Percentiles rank a stretch among this genome's conserved stretches.
phyloP scores from a whole-genome alignment of 2,329 filamentous ascomycete species.

The Phyllosticta citrichinensis region DNA sequence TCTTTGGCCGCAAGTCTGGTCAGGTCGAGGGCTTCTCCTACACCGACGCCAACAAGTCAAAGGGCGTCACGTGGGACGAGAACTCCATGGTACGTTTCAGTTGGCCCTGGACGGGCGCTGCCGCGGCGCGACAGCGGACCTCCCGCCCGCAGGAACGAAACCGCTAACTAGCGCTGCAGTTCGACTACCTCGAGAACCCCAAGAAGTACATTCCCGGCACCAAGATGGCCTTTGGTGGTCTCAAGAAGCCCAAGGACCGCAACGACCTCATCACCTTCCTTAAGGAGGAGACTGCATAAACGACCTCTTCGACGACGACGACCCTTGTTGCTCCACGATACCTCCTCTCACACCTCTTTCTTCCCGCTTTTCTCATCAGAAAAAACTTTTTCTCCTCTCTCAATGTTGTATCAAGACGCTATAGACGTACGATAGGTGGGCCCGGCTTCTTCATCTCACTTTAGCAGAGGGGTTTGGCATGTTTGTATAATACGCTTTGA shows the following conservation, averaged over 20 bases:
- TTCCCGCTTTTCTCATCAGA: slow-evolving; percentile 13
- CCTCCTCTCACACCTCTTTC: slow-evolving; percentile 7
- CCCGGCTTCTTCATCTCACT: slow-evolving; percentile 2
- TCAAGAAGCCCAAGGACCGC: slow-evolving; percentile 99
- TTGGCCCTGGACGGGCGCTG: not conserved
- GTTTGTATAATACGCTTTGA: slow-evolving; percentile 9
- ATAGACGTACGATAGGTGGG: slow-evolving; percentile 31
- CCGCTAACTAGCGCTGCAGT: slow-evolving; percentile 41
- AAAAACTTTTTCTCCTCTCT: slow-evolving; percentile 10
- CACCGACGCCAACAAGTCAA: slow-evolving; percentile 99
- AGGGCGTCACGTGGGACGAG: slow-evolving; percentile 83
- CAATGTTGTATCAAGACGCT: slow-evolving; percentile 30
- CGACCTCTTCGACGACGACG: slow-evolving; percentile 15
- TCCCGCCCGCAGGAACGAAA: not conserved
- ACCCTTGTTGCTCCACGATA: slow-evolving; percentile 19
- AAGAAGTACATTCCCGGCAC: slow-evolving; percentile 99
- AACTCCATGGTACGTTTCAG: slow-evolving; percentile 58
- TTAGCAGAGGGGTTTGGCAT: not conserved
- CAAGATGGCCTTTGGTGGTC: slow-evolving; percentile 99
- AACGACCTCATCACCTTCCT: slow-evolving; percentile 94
- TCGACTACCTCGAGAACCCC: slow-evolving; percentile 99
- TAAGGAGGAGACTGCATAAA: slow-evolving; percentile 60
- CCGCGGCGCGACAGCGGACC: not conserved
- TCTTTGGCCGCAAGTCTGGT: slow-evolving; percentile 94
- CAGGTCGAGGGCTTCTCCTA: slow-evolving; percentile 88